A percentile compares a stretch with the other conserved stretches of the same genome.
These are phyloP conservation scores for Penicillium simplicissimum DNA, from an alignment of 495 filamentous ascomycete genomes.

Conservation along the genomic window DNA sequence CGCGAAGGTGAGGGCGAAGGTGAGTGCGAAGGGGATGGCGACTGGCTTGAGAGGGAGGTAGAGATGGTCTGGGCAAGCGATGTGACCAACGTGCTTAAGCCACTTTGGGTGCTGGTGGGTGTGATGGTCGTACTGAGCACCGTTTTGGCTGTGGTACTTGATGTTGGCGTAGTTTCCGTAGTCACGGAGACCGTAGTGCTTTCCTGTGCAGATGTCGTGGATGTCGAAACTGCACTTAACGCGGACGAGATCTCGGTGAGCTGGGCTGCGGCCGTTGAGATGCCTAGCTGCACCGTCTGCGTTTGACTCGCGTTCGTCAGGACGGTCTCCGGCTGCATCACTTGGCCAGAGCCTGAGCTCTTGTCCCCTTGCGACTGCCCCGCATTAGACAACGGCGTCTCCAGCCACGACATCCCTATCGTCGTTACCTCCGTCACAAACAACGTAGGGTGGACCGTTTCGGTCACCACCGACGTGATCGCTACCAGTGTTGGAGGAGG, in stretches of 20 bases:
- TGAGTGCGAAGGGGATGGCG: neutral
- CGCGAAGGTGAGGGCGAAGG: constrained; percentile 7
- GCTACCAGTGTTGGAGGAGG: neutral
- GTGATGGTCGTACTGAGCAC: neutral
- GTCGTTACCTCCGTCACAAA: constrained; percentile 9
- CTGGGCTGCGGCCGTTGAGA: neutral
- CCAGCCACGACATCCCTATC: neutral
- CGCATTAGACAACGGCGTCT: neutral
- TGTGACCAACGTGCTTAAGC: neutral
- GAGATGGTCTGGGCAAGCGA: neutral
- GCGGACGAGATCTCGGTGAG: neutral
- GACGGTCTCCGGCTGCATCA: neutral
- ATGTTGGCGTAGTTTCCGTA: no score
- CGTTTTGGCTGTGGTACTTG: neutral
- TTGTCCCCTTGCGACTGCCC: neutral
- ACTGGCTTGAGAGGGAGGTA: neutral
- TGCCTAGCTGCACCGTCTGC: neutral
- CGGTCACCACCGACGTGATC: constrained; percentile 15
- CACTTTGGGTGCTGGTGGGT: neutral
- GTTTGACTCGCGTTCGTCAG: neutral
- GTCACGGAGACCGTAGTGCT: neutral
- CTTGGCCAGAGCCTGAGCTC: neutral
- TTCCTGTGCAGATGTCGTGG: neutral
- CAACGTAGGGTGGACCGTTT: constrained; percentile 13
- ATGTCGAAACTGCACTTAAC: neutral